A percentile compares a stretch with the other conserved stretches of the same genome.
Evolutionary conservation across 176 grass and related monocot genomes (phyloP).

Genomic region (Canna indica): DNA sequence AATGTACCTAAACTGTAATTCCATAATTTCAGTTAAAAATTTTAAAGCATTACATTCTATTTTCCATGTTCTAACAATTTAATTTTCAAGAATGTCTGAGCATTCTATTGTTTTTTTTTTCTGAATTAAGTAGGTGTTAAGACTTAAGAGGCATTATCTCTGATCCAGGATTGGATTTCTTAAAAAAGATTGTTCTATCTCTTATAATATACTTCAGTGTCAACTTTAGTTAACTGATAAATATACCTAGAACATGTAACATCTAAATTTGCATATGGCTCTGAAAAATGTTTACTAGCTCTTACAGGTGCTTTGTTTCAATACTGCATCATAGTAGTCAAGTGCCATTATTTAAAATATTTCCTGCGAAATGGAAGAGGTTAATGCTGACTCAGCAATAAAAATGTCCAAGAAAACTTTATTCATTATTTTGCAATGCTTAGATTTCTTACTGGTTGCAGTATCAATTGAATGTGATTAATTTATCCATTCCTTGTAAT

Average conservation of each 20-base stretch:
- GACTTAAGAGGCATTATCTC: neutral
- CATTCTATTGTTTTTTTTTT: neutral
- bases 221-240: neutral
- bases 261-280: neutral
- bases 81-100: neutral
- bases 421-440: neutral
- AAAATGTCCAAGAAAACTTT: neutral
- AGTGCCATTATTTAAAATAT: neutral
- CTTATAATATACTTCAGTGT: neutral
- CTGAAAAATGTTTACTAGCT: neutral
- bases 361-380: neutral
- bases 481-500: neutral
- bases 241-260: neutral
- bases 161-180: neutral
- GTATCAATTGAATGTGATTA: neutral
- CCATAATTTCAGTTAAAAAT: neutral
- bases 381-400: neutral
- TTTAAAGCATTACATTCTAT: neutral
- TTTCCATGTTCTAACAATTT: neutral
- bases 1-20: neutral
- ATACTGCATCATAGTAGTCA: neutral
- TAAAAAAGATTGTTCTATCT: neutral
- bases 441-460: neutral
- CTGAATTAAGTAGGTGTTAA: neutral
- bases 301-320: neutral